Conservation (phyloP, 2,329 filamentous ascomycete genomes). For the Penicillium polonicum region DNA sequence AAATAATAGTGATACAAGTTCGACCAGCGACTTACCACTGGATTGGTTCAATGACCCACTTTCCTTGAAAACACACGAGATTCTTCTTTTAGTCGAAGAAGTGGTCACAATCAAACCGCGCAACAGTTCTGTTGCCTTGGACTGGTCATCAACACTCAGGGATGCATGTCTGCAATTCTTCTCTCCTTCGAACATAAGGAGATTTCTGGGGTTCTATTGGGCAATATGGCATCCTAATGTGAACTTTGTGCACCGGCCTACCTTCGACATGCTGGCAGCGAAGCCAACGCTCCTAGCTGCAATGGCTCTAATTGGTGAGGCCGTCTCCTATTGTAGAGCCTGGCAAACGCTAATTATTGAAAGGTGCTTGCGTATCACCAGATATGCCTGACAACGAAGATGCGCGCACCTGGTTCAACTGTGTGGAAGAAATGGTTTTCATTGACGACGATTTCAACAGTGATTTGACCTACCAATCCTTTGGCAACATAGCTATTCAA, state of each 20-base stretch:
- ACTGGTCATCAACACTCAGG: conserved; percentile 36
- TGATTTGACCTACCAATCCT: conserved; percentile 20
- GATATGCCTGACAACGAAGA: conserved; percentile 31
- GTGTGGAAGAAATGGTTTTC: conserved; percentile 42
- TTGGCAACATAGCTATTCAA: conserved; percentile 7
- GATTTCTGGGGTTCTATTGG: conserved; percentile 39
- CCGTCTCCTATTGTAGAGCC: not conserved
- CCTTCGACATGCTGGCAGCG: conserved; percentile 32
- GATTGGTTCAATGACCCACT: conserved; percentile 23
- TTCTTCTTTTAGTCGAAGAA: conserved; percentile 36
- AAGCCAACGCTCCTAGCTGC: conserved; percentile 35
- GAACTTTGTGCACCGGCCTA: conserved; percentile 38
- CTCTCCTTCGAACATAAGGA: conserved; percentile 21
- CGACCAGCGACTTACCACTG: conserved; percentile 6
- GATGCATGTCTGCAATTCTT: conserved; percentile 26
- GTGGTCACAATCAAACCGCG: conserved; percentile 37
- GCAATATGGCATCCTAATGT: conserved; percentile 41
- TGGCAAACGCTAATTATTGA: not conserved
- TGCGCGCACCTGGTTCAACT: conserved; percentile 39
- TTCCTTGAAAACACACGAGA: conserved; percentile 37
- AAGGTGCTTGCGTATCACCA: conserved; percentile 32
- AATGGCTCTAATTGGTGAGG: conserved; percentile 39
- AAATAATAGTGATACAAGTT: conserved; percentile 3
- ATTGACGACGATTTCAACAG: conserved; percentile 39
- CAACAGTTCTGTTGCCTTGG: conserved; percentile 35